A percentile compares a stretch with the other conserved stretches of the same genome.
Evolutionary conservation across 129 eudicot species (phyloP).

Genomic region (Chrysanthemum seticuspe): DNA sequence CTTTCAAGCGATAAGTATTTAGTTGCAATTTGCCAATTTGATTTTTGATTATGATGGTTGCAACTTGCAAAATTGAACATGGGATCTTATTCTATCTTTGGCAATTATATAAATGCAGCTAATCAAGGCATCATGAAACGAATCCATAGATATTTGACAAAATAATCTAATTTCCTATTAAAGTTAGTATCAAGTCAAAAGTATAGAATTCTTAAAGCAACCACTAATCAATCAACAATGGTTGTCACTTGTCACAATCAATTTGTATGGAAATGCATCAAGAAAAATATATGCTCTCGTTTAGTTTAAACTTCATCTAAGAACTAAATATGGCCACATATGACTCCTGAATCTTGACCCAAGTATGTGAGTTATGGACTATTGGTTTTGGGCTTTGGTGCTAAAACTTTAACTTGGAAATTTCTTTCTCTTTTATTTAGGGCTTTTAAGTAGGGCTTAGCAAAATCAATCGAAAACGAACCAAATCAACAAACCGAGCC

Average conservation of each 20-base stretch:
- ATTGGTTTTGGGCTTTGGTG: no score
- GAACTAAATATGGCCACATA: no score
- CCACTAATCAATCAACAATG: not conserved
- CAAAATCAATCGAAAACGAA: no score
- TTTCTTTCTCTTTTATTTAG: no score
- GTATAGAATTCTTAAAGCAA: not conserved
- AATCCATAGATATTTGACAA: not conserved
- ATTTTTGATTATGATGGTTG: constrained; percentile 9
- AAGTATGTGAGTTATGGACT: no score
- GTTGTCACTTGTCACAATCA: not conserved
- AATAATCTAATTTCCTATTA: no score
- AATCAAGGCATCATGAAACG: not conserved
- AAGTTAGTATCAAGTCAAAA: not conserved
- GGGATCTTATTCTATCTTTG: constrained; percentile 16
- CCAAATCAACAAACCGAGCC: no score
- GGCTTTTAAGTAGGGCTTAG: no score
- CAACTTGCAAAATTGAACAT: constrained; percentile 8
- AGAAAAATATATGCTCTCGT: not conserved
- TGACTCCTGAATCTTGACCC: no score
- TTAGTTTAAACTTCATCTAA: not conserved
- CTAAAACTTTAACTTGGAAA: no score
- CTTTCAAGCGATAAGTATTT: not conserved
- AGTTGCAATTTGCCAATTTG: not conserved
- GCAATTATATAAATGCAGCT: not conserved
- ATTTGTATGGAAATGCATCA: not conserved